Percentiles rank a stretch among this genome's conserved stretches.
Conservation (phyloP, 2,329 filamentous ascomycete genomes). For the Orbilia ellipsospora region DNA sequence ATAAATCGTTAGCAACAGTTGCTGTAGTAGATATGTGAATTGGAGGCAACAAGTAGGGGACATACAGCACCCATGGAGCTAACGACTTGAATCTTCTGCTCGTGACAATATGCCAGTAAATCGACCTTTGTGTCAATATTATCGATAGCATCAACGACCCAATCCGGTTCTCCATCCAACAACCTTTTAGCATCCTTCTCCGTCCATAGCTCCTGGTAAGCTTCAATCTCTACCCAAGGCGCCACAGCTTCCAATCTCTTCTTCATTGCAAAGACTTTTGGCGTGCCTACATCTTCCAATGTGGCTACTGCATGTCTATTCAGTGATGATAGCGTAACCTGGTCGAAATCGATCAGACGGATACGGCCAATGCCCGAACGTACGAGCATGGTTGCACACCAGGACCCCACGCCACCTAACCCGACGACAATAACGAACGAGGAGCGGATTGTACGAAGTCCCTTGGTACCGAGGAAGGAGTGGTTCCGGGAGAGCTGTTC, state of each 20-base stretch:
- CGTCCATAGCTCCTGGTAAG: conserved; percentile 84
- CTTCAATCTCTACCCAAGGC: conserved; percentile 91
- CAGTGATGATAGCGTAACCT: conserved; percentile 91
- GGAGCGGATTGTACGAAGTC: conserved; percentile 79
- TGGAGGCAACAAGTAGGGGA: too few relatives aligned
- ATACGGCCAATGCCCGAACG: conserved; percentile 89
- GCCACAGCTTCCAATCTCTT: conserved; percentile 84
- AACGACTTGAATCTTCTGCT: conserved; percentile 81
- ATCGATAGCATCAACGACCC: conserved; percentile 96
- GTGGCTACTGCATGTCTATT: conserved; percentile 97
- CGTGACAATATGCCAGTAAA: conserved; percentile 86
- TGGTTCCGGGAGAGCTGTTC: conserved; percentile 94
- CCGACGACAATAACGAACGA: conserved; percentile 91
- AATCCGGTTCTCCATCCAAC: conserved; percentile 78
- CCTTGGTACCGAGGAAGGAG: conserved; percentile 86
- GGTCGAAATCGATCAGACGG: conserved; percentile 94
- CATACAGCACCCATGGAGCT: conserved; percentile 85
- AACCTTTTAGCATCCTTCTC: conserved; percentile 73
- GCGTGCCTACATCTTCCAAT: conserved; percentile 88
- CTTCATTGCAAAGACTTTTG: conserved; percentile 88
- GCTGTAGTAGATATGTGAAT: background rate
- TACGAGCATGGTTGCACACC: conserved; percentile 85
- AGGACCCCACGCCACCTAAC: conserved; percentile 93
- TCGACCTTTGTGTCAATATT: conserved; percentile 98
- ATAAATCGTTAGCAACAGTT: background rate